Conservation (phyloP, 2,329 filamentous ascomycete genomes). For the Fusarium sp. region DNA sequence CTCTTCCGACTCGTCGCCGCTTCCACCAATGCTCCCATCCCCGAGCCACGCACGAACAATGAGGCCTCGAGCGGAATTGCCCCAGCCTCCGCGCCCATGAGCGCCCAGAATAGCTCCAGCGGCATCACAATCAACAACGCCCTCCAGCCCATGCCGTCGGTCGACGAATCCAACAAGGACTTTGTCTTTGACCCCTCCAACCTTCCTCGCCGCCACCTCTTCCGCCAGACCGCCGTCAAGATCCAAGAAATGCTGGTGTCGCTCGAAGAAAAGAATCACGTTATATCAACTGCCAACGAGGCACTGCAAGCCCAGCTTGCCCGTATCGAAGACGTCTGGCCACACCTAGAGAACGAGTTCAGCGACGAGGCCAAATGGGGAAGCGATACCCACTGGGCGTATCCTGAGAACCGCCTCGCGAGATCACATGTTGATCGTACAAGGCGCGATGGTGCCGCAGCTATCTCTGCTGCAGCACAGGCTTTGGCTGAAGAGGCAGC, state of each 20-base stretch:
- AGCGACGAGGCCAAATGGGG: slow-evolving; percentile 95
- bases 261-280: slow-evolving; percentile 97
- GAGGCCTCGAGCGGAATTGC: slow-evolving; percentile 58
- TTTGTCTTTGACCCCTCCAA: slow-evolving; percentile 68
- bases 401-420: slow-evolving; percentile 82
- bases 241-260: slow-evolving; percentile 89
- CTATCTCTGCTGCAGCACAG: slow-evolving; percentile 81
- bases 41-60: slow-evolving; percentile 59
- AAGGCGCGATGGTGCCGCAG: slow-evolving; percentile 81
- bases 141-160: slow-evolving; percentile 53
- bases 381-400: slow-evolving; percentile 94
- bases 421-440: slow-evolving; percentile 77
- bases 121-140: slow-evolving; percentile 54
- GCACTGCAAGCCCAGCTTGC: slow-evolving; percentile 86
- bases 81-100: slow-evolving; percentile 61
- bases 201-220: slow-evolving; percentile 77
- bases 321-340: slow-evolving; percentile 88
- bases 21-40: slow-evolving; percentile 65
- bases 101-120: slow-evolving; percentile 62
- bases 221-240: slow-evolving; percentile 80
- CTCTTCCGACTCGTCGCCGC: slow-evolving; percentile 80
- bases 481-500: slow-evolving; percentile 86
- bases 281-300: slow-evolving; percentile 92
- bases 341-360: slow-evolving; percentile 88
- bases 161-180: slow-evolving; percentile 58